These are phyloP conservation scores for Diaporthe velutina DNA, from an alignment of 2,329 filamentous ascomycete species.

Conservation along the genomic window DNA sequence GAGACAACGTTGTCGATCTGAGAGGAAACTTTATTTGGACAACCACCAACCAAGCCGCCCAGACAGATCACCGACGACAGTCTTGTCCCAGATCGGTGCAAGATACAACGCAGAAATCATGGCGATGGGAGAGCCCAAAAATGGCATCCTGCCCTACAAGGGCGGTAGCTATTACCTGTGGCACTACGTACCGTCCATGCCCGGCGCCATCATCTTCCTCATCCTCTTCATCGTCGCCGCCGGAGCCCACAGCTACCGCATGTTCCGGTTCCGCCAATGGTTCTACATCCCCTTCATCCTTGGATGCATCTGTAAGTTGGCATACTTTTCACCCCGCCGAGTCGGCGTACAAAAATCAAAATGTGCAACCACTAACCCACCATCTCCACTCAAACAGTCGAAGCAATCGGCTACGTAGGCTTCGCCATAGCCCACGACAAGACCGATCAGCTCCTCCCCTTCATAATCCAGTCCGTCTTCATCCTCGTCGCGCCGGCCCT, in stretches of 20 bases:
- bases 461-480: slow-evolving; percentile 56
- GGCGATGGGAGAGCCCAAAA: background rate
- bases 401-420: slow-evolving; percentile 57
- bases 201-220: slow-evolving; percentile 58
- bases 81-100: background rate
- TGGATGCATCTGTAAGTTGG: slow-evolving; percentile 60
- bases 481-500: slow-evolving; percentile 62
- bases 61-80: background rate
- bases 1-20: background rate
- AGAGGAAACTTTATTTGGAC: background rate
- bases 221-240: slow-evolving; percentile 57
- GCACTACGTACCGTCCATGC: slow-evolving; percentile 55
- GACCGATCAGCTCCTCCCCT: slow-evolving; percentile 52
- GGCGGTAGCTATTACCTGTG: slow-evolving; percentile 50
- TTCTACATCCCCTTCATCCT: slow-evolving; percentile 64
- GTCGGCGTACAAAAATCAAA: too few species aligned
- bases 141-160: slow-evolving; percentile 50
- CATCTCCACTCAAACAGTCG: slow-evolving; percentile 49
- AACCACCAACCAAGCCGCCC: background rate
- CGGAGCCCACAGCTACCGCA: slow-evolving; percentile 54
- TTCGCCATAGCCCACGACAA: slow-evolving; percentile 47
- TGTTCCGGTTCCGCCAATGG: slow-evolving; percentile 59
- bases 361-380: background rate
- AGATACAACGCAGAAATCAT: background rate
- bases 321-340: too few species aligned